Base-by-base conservation (phyloP, 768 basidiomycete species). In the Fistulinella prunicolor region DNA sequence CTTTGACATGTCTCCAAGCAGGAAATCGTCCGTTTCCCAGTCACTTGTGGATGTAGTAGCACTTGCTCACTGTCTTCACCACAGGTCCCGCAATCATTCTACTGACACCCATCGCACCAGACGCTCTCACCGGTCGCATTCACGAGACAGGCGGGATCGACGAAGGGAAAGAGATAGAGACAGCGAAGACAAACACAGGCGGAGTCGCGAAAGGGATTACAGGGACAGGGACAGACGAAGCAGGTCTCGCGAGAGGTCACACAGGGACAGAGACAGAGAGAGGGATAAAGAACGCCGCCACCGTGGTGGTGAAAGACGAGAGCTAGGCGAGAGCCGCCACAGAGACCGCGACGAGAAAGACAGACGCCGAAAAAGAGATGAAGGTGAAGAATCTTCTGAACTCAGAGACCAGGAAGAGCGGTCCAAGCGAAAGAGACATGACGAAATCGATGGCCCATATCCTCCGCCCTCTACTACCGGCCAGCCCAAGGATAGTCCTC, bases 61-160 rank as follows among this genome's bases (percentile, higher is more conserved):
- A 34, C 9, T 49, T 39, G 20, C 51, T 54, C 2, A 56, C 50
- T 43, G 26, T 40, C 53, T 47, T 28, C 26, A 22, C 39, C 13
- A 30, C 50, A 83, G 83, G 47, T 85, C 83, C 52, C 82, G 86
- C 57, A 85, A 85, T 62, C 80, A 81, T 64, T 89, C 88, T 3
- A 82, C 82, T 30, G 87, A 89, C 63, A 90, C 87, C 9, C 80
- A 82, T 56, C 81, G 79, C 37, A 89, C 86, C 19, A 77, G 74
- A 56, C 77, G 78, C 49, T 89, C 87, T 39, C 86, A 88, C 58
- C 76, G 81, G 51, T 91, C 89, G 9, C 71, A 70, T 44, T 90
- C 89, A 20, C 74, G 79, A 57, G 86, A 85, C 46, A 72, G 55
- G 20, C 60, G 66, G 38, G 65, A 66, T 41, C 57, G 74, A 42